Evolutionary conservation across 139 green algal genomes (phyloP), one percentile per base, ranked within the genome.

Genomic region (Tetraselmis chui): DNA sequence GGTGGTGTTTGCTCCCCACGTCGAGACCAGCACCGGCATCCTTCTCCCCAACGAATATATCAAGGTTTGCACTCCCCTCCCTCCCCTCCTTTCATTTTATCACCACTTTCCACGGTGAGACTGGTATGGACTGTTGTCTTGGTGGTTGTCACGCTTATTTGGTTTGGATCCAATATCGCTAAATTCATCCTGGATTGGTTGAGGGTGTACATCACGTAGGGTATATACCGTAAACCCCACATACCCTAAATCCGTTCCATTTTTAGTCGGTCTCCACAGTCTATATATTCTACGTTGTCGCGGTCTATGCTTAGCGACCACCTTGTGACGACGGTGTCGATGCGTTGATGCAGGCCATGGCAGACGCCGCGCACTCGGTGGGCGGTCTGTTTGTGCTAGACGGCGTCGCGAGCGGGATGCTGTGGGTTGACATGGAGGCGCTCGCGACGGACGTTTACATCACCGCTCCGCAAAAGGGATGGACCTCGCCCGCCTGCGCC

Each of bases 1-100:
- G n/a, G 83, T 86, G 59, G 83, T 86, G 5, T 86, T 86, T 45
- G 83, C 83, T 27, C 83, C 83, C 30, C 83, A 86, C 79, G 83
- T 86, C 27, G 83, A 86, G 83, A 86, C 83, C 29, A 78, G 30
- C 31, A 83, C 78, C 32, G 83, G 83, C 26, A 86, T 86, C 78
- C 82, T 86, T 25, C 77, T 86, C 24, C 79, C 83, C 31, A 79
- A 86, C 59, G 78, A 83, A 1, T 86, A 86, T 78, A 83, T 86
- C 67, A 77, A 81, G 75, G 74, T 29, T 18, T 67, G 45, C 45
- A 5, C 45, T 18, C 11, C 5, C n/a, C n/a, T n/a, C n/a, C n/a
- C n/a, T n/a, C n/a, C n/a, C n/a, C n/a, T n/a, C n/a, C n/a, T n/a
- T n/a, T n/a, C n/a, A n/a, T n/a, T n/a, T n/a, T n/a, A n/a, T n/a